Evolutionary conservation across 2,329 filamentous ascomycete species (phyloP).

Genomic region (Aspergillus awamori): DNA sequence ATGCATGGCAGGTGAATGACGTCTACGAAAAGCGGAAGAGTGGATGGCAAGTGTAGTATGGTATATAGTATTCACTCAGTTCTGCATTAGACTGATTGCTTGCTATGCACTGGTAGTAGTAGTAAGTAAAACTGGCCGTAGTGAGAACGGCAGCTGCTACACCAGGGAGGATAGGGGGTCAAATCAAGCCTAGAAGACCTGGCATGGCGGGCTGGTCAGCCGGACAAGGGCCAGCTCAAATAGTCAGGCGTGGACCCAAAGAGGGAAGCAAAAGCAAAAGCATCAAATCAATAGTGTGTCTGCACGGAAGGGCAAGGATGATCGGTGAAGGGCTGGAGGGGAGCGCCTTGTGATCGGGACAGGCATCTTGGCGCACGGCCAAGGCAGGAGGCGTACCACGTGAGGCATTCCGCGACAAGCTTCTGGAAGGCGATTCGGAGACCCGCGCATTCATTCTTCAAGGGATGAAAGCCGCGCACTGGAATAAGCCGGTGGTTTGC

Average conservation of each 20-base stretch:
- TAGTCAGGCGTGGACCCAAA: not conserved
- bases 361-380: not conserved
- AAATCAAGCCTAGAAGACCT: not conserved
- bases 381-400: not conserved
- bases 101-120: not conserved
- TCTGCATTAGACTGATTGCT: conserved; percentile 2
- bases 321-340: not conserved
- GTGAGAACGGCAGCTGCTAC: not conserved
- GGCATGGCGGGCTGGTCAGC: not conserved
- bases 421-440: not conserved
- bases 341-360: conserved; percentile 1
- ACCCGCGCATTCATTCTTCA: not conserved
- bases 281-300: not conserved
- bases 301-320: not conserved
- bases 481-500: not conserved
- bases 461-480: not conserved
- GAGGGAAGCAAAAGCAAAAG: not conserved
- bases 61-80: not conserved
- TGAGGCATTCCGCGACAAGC: not conserved
- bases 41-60: not conserved
- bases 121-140: not conserved
- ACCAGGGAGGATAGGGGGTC: not conserved
- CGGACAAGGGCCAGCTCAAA: not conserved
- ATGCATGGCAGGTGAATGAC: not conserved
- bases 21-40: not conserved